Evolutionary conservation across 306 rosid genomes (phyloP), one percentile per base, ranked within the genome.

Genomic region (Pyrus communis): DNA sequence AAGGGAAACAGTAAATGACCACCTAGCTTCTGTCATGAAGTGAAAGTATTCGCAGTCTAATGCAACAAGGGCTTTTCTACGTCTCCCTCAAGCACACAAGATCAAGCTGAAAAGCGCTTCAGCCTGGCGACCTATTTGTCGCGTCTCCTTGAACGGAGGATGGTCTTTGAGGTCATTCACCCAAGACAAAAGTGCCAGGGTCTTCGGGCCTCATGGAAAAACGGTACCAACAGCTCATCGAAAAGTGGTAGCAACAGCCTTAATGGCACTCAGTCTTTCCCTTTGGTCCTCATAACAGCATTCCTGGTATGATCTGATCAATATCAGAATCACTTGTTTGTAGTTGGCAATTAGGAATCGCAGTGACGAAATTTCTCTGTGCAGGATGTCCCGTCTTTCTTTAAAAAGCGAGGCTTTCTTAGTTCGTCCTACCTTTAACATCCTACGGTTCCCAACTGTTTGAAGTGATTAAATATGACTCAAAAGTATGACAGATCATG

Each of bases 71-170:
- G 27, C n/a, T 57, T 57, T 57, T 21, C 19, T 49, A 17, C 27
- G 1, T 30, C 5, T 33, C 15, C 74, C 4, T 49, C 42, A 22
- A 12, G 63, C 14, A 25, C 33, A 3, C 11, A 45, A 46, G 58
- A 33, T 54, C 31, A 70, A 22, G 18, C 45, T 71, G 31, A 4
- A 19, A 52, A 66, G 58, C 3, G 58, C 73, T 22, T 76, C n/a
- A 83, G 4, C 68, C 60, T 74, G 55, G 73, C 78, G 4, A 83
- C 85, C 60, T 80, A 25, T 68, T 75, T 82, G 28, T 88, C 78
- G 83, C 2, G 78, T 80, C 75, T 77, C 80, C 67, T 83, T 76
- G 68, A 90, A 42, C 55, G 80, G 49, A 70, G 87, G 84, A 69
- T 83, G 85, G n/a, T 71, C 79, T 69, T 45, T 77, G 43, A 86